Evolutionary conservation across 805 yeast species (phyloP).

Genomic region (Barnettozyma sucrosica): DNA sequence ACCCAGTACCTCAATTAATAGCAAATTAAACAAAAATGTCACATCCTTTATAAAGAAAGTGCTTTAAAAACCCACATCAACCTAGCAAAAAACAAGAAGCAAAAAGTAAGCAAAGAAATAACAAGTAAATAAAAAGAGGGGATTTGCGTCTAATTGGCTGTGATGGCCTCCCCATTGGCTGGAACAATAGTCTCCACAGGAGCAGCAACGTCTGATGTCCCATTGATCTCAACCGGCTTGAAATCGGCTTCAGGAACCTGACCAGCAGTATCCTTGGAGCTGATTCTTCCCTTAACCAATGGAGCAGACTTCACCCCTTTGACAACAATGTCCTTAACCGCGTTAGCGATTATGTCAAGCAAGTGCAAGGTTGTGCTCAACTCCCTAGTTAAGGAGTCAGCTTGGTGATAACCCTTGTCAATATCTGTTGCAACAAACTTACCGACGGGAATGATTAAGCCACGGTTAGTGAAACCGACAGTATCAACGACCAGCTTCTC

Average conservation of each 20-base stretch:
- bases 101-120: background rate
- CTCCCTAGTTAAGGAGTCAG: conserved; percentile 5
- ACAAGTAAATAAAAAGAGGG: background rate
- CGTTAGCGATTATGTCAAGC: background rate
- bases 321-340: background rate
- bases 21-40: background rate
- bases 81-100: background rate
- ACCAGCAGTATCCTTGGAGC: background rate
- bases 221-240: background rate
- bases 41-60: background rate
- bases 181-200: background rate
- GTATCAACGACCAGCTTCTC: conserved; percentile 1
- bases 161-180: background rate
- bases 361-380: background rate
- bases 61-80: background rate
- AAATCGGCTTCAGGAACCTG: background rate
- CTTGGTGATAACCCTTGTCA: conserved; percentile 1
- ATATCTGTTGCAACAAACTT: background rate
- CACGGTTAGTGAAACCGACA: background rate
- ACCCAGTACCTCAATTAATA: background rate
- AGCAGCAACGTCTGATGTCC: conserved; percentile 4
- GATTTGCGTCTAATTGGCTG: background rate
- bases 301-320: conserved; percentile 1
- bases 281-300: conserved; percentile 1
- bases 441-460: conserved; percentile 2